Evolutionary conservation across 2,329 filamentous ascomycete genomes (phyloP), one percentile per base, ranked within the genome.

Genomic region (Sarocladium kiliense): DNA sequence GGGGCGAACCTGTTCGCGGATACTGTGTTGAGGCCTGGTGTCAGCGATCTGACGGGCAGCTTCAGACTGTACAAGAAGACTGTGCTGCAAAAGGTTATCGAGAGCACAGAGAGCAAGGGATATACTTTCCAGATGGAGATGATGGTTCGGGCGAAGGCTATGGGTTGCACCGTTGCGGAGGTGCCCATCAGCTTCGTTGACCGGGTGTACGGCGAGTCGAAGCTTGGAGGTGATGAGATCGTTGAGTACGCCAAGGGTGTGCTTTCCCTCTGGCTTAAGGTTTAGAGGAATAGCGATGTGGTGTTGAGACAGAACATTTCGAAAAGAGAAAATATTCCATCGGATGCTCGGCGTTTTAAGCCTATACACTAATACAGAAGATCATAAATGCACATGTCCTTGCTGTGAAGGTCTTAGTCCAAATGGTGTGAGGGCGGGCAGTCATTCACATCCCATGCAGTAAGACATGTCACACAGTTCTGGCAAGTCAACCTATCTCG

Each of bases 51-150:
- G 69, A 99, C 94, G 32, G 94, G 94, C 50, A 93, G 88, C 70
- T 99, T 97, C 76, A 79, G 94, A 60, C 73, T 99, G 70, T 99
- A 99, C 74, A 97, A 96, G 85, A 91, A 88, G 76, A 77, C 79
- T 58, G 90, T 96, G 59, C 74, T 99, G 66, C 84, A 96, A 71
- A 92, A 90, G 78, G 91, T 96, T 57, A 97, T 99, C 65, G 78
- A 81, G 66, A 90, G 82, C 73, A 97, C 91, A 9, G 88, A 97
- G 79, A 94, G 90, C 70, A 96, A 97, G 77, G 94, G 94, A 2
- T 99, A 97, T 72, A 93, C 89, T 39, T 99, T 99, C 80, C 94
- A 99, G 84, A 99, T 99, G 94, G 93, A 97, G 80, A 88, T 99
- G 85, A 97, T 97, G 87, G 93, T 97, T 9, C 82, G 92, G 59